Base-by-base conservation (phyloP, 202 grass and related monocot genomes). In the Schoenoplectus tabernaemontani region DNA sequence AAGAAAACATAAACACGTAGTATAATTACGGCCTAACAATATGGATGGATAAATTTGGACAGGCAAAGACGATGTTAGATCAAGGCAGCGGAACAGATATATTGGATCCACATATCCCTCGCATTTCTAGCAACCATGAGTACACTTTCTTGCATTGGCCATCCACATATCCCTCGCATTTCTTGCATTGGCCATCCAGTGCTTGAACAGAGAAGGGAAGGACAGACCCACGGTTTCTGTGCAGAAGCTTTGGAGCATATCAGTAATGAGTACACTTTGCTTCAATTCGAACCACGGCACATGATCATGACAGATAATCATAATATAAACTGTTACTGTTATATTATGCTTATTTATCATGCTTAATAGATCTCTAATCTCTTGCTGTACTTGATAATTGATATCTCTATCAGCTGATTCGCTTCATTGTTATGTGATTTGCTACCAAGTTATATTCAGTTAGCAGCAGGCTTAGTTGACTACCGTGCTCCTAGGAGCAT, bases 171-270 rank as follows among this genome's bases (percentile, higher is more conserved):
- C 50, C 5, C 17, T 73, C 43, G 80, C 63, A 41, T 33, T 87
- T 53, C 71, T 87, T 71, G 80, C 76, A 43, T n/a, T n/a, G n/a
- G n/a, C n/a, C n/a, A n/a, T n/a, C n/a, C n/a, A n/a, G 8, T 87
- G 85, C 56, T 79, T 87, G 78, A 67, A 64, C 61, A 42, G 74
- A 44, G 68, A 64, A 1, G 78, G 79, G 33, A 81, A 72, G 22
- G 47, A 26, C 39, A 70, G 80, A 20, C 80, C 85, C 10, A 44
- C 73, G 0, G 36, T 37, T 37, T 37, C 36, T 37, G 36, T 37
- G 36, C 36, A 37, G 36, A 37, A 37, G 36, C 36, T 37, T 37
- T 37, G 36, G n/a, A n/a, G n/a, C n/a, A n/a, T n/a, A n/a, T n/a
- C n/a, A n/a, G n/a, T n/a, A n/a, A n/a, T n/a, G n/a, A n/a, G n/a